Conservation (phyloP, 371 early-diverging fungal genomes). For the Gilbertella persicaria region DNA sequence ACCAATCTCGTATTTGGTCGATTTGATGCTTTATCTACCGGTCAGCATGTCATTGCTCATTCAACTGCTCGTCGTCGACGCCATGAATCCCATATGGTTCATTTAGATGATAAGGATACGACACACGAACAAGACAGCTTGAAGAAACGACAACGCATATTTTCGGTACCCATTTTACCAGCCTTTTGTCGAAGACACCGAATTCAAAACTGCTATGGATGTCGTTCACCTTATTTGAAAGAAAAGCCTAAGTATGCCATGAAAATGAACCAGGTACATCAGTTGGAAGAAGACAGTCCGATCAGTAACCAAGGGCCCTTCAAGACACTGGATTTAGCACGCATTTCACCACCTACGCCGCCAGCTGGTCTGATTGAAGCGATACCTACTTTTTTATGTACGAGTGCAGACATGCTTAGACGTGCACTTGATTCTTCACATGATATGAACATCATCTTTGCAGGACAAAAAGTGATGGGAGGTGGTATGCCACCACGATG, state of each 20-base stretch:
- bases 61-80: slow-evolving; percentile 34
- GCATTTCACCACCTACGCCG: slow-evolving; percentile 15
- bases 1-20: slow-evolving; percentile 65
- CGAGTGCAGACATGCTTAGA: slow-evolving; percentile 56
- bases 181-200: slow-evolving; percentile 49
- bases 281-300: slow-evolving; percentile 38
- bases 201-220: slow-evolving; percentile 31
- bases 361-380: slow-evolving; percentile 55
- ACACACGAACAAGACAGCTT: slow-evolving; percentile 23
- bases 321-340: slow-evolving; percentile 5
- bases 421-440: slow-evolving; percentile 31
- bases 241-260: slow-evolving; percentile 25
- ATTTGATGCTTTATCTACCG: slow-evolving; percentile 56
- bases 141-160: slow-evolving; percentile 24
- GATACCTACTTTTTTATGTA: slow-evolving; percentile 58
- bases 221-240: slow-evolving; percentile 30
- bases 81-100: slow-evolving; percentile 32
- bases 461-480: slow-evolving; percentile 53
- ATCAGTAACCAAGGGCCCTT: slow-evolving; percentile 5
- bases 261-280: slow-evolving; percentile 34
- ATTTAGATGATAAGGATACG: slow-evolving; percentile 19
- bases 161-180: slow-evolving; percentile 31
- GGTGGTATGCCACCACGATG: slow-evolving; percentile 60
- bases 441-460: slow-evolving; percentile 38
- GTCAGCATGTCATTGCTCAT: slow-evolving; percentile 39